Evolutionary conservation across 495 filamentous ascomycete genomes (phyloP).

Genomic region (Hypoxylon subgilvum): DNA sequence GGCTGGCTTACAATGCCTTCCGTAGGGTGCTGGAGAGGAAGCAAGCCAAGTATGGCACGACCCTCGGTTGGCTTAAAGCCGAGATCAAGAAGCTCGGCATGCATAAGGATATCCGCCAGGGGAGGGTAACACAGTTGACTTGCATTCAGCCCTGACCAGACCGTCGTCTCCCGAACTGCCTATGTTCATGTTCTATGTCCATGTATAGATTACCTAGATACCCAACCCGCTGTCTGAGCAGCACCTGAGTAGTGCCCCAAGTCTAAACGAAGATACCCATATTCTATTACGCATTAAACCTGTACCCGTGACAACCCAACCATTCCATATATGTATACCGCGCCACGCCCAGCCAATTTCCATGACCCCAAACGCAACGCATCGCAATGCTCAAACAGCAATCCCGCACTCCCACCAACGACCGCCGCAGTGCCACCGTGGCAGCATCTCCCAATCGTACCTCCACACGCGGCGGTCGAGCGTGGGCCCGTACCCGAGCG

Average conservation of each 20-base stretch:
- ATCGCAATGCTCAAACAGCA: conserved; percentile 44
- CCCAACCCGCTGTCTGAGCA: background rate
- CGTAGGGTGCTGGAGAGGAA: conserved; percentile 66
- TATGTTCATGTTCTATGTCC: background rate
- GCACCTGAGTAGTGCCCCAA: background rate
- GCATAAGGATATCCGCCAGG: conserved; percentile 33
- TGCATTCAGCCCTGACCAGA: background rate
- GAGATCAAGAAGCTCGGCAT: conserved; percentile 43
- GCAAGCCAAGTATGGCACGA: conserved; percentile 67
- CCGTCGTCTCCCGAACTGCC: no score
- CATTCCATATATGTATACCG: background rate
- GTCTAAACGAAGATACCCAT: conserved; percentile 18
- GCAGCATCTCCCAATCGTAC: conserved; percentile 55
- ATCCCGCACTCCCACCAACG: conserved; percentile 72
- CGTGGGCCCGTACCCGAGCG: conserved; percentile 55
- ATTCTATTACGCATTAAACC: background rate
- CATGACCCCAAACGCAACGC: background rate
- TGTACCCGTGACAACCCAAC: background rate
- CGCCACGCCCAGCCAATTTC: background rate
- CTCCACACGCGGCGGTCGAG: conserved; percentile 61
- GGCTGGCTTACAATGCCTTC: conserved; percentile 72
- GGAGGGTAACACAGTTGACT: conserved; percentile 26
- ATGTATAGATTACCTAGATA: no score
- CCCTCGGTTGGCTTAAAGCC: conserved; percentile 67
- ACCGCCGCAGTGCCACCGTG: conserved; percentile 56